Evolutionary conservation across 176 grass and related monocot genomes (phyloP).

Genomic region (Pontederia crassipes): DNA sequence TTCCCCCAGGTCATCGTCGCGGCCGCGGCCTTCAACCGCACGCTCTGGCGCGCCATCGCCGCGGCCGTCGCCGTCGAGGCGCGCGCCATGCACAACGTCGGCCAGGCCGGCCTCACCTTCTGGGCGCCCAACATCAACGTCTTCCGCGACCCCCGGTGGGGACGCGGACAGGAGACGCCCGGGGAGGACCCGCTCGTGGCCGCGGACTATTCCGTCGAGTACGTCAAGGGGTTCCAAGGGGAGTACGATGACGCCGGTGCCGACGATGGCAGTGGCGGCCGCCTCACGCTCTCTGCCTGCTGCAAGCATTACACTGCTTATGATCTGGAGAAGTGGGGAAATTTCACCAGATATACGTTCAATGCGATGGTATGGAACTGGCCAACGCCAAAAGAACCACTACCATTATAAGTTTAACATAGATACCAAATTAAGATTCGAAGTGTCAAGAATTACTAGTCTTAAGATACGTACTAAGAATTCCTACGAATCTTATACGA

Average conservation of each 20-base stretch:
- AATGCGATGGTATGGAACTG: slow-evolving; percentile 48
- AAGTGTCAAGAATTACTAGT: too few relatives aligned
- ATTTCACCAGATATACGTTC: slow-evolving; percentile 65
- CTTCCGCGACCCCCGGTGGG: slow-evolving; percentile 85
- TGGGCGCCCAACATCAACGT: slow-evolving; percentile 98
- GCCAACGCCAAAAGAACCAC: too few relatives aligned
- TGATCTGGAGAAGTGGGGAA: slow-evolving; percentile 81
- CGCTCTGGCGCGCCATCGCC: slow-evolving; percentile 58
- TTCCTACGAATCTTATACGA: too few relatives aligned
- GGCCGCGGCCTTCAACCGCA: slow-evolving; percentile 74
- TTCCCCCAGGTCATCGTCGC: slow-evolving; percentile 84
- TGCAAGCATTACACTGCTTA: slow-evolving; percentile 90
- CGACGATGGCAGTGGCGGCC: slow-evolving; percentile 13
- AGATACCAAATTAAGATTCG: too few relatives aligned
- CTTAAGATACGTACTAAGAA: too few relatives aligned
- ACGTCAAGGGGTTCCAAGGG: slow-evolving; percentile 73
- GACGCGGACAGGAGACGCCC: slow-evolving; percentile 89
- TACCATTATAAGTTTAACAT: too few relatives aligned
- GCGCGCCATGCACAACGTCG: slow-evolving; percentile 68
- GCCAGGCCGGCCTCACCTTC: slow-evolving; percentile 88
- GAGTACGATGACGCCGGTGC: slow-evolving; percentile 13
- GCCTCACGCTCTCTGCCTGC: slow-evolving; percentile 76
- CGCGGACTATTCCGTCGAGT: slow-evolving; percentile 58
- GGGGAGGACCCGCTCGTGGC: slow-evolving; percentile 69
- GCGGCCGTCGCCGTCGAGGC: slow-evolving; percentile 59